Evolutionary conservation across 2,329 filamentous ascomycete genomes (phyloP).

Genomic region (Fusarium luffae): DNA sequence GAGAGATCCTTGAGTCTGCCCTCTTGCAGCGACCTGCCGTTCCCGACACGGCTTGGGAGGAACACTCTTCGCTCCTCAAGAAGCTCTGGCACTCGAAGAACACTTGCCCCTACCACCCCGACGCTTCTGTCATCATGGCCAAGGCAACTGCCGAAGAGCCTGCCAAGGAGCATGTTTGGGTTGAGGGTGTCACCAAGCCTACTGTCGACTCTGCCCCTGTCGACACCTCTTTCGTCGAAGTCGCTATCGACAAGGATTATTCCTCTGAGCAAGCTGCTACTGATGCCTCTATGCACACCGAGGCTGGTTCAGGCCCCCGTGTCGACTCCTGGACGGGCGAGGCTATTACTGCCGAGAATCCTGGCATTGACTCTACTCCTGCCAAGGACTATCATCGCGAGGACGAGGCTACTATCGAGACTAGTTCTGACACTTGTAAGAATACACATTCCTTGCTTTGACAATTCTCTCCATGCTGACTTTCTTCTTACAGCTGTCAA

Average conservation of each 20-base stretch:
- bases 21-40: constrained; percentile 23
- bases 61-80: not conserved
- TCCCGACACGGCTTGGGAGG: not conserved
- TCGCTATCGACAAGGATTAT: not conserved
- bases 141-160: not conserved
- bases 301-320: not conserved
- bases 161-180: too few relatives aligned
- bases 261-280: not conserved
- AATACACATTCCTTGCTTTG: rapidly evolving
- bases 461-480: not conserved
- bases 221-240: not conserved
- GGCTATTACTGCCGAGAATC: too few relatives aligned
- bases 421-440: constrained; percentile 1
- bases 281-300: not conserved
- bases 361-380: not conserved
- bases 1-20: constrained; percentile 29
- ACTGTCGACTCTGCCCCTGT: too few relatives aligned
- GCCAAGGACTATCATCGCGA: not conserved
- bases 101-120: constrained; percentile 21
- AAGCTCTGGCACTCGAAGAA: constrained; percentile 19
- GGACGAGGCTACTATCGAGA: not conserved
- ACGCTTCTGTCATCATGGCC: not conserved
- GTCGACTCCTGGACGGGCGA: not conserved
- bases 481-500: not conserved
- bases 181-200: not conserved